Conservation (phyloP, 371 early-diverging fungal species). For the Mucor circinelloides region DNA sequence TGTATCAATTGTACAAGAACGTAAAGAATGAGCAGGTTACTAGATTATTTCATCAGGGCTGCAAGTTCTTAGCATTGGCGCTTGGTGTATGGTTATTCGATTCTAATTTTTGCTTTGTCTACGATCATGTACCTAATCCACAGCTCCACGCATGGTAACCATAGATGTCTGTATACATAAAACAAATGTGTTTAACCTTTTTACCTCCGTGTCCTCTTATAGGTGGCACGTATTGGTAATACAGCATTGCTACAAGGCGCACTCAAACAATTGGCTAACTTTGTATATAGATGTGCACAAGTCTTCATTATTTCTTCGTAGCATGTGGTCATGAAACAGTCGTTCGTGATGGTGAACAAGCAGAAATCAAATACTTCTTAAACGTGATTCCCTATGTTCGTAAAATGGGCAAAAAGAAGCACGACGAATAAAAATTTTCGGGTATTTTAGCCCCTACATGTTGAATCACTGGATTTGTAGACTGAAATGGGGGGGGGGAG, state of each 20-base stretch:
- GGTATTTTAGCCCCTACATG: neutral
- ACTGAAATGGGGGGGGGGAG: neutral
- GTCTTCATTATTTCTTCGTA: conserved; percentile 45
- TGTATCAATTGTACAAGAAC: conserved; percentile 35
- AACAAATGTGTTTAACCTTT: neutral
- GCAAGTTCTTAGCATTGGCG: conserved; percentile 28
- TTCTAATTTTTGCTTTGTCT: conserved; percentile 40
- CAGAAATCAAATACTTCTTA: conserved; percentile 22
- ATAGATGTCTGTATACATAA: no score
- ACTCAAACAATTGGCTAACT: neutral
- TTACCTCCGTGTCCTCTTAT: neutral
- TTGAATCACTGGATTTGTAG: neutral
- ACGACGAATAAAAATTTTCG: neutral
- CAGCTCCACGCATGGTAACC: conserved; percentile 26
- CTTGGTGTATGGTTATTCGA: conserved; percentile 47
- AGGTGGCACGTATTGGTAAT: conserved; percentile 49
- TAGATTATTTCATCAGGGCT: conserved; percentile 34
- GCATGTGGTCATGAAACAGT: conserved; percentile 33
- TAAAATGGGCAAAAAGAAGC: neutral
- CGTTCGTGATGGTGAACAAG: conserved; percentile 9
- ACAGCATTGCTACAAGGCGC: neutral
- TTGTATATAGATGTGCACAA: conserved; percentile 36
- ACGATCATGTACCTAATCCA: conserved; percentile 34
- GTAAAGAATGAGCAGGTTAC: conserved; percentile 23
- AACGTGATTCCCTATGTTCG: conserved; percentile 32